Evolutionary conservation across 208 protist species (phyloP).

Genomic region (Wallacemonas sp.): DNA sequence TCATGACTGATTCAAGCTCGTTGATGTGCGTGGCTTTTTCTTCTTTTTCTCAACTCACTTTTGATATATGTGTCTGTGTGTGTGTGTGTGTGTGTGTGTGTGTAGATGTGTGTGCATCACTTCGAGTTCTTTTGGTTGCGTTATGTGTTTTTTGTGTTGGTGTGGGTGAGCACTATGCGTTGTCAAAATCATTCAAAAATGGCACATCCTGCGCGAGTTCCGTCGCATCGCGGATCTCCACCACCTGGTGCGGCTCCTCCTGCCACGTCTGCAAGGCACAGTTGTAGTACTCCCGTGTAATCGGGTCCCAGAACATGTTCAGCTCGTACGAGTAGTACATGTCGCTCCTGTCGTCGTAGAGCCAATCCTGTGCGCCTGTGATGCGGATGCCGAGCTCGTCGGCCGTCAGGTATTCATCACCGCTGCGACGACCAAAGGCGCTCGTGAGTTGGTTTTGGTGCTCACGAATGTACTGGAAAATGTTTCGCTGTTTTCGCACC

Average conservation of each 20-base stretch:
- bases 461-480: conserved; percentile 1
- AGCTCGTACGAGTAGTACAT: conserved; percentile 79
- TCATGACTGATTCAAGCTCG: no score
- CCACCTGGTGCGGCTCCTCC: conserved; percentile 42
- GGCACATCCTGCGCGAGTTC: conserved; percentile 5
- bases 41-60: no score
- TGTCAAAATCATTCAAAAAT: conserved; percentile 14
- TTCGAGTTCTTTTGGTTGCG: neutral
- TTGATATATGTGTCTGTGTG: no score
- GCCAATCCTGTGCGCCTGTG: conserved; percentile 71
- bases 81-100: no score
- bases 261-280: conserved; percentile 67
- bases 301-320: conserved; percentile 84
- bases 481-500: neutral
- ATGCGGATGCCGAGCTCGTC: conserved; percentile 71
- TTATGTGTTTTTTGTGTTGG: neutral
- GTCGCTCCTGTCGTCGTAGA: conserved; percentile 83
- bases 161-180: neutral
- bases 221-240: conserved; percentile 38
- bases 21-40: no score
- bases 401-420: conserved; percentile 62
- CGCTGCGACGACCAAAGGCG: conserved; percentile 39
- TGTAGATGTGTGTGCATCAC: no score
- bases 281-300: conserved; percentile 75
- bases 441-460: conserved; percentile 20